Base-by-base conservation (phyloP, 2,329 filamentous ascomycete genomes). In the Sporothrix pseudoabietina region DNA sequence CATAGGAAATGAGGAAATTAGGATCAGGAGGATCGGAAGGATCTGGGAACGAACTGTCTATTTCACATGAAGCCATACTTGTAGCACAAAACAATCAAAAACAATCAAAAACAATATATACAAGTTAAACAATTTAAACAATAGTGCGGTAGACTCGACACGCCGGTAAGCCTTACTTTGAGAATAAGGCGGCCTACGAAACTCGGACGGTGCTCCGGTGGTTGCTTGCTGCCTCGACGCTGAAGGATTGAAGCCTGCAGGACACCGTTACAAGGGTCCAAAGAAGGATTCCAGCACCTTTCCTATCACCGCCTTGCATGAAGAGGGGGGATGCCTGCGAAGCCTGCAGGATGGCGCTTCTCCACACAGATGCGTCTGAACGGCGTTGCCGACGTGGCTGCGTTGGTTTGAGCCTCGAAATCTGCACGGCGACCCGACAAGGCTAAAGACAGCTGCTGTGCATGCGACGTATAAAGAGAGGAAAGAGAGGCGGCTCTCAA, bases 291-390 rank as follows among this genome's bases (percentile, higher is more conserved):
- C 4, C 14, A 5, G 44, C 26, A 19, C 30, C 30, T 19, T 19
- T 65, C 59, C 59, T 41, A 41, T 63, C 59, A 63, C 55, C 55
- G 32, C 35, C 32, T 41, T 65, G 35, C 59, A 63, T 63, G 59
- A 65, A 65, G 59, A 65, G 7, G 9, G 22, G 26, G 52, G 22
- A 19, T 10, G 44, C 26, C 32, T n/a, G 57, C n/a, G 57, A 32
- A 35, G 59, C 19, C 59, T 63, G 59, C 59, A 63, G 59, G 59
- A 41, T 63, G 35, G 59, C 35, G 44, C 41, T 63, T 19, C 59
- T 63, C 59, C 59, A 63, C 59, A 63, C n/a, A 41, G 57, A 39
- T 63, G 59, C 35, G 59, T 22, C 14, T 44, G 26, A 35, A 44
- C 35, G 39, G 22, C 8, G 2, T 44, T 35, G 35, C 9, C 35